Conservation (phyloP, 805 yeast genomes). For the Lachancea cidri region DNA sequence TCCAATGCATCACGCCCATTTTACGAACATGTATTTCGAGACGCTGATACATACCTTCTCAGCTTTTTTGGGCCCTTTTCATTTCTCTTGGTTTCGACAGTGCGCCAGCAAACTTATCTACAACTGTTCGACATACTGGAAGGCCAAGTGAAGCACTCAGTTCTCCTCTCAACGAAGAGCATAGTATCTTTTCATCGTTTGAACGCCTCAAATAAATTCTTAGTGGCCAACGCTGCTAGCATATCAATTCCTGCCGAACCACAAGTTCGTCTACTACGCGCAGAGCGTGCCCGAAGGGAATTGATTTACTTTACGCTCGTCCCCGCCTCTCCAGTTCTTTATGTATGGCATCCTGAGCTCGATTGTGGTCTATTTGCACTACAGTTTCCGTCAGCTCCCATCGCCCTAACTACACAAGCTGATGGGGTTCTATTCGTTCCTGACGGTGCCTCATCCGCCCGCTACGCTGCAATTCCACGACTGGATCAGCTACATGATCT, state of each 20-base stretch:
- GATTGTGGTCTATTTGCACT: background rate
- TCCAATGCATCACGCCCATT: constrained; percentile 1
- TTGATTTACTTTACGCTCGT: background rate
- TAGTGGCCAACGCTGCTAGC: too few species aligned
- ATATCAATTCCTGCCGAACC: background rate
- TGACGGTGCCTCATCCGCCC: background rate
- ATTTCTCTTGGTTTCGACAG: background rate
- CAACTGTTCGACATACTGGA: background rate
- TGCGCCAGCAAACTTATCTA: background rate
- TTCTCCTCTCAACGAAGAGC: background rate
- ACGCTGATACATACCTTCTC: background rate
- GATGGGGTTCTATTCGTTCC: background rate
- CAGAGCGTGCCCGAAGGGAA: background rate
- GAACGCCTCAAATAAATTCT: background rate
- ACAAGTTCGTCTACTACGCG: background rate
- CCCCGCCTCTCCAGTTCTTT: background rate
- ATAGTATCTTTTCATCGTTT: background rate
- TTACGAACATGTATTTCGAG: background rate
- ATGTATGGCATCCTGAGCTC: background rate
- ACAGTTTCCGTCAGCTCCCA: background rate
- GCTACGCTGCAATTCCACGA: background rate
- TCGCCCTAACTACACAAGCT: background rate
- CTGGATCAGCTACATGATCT: background rate
- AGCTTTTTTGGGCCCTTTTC: background rate
- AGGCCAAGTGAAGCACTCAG: background rate